phyloP scores from a whole-genome alignment of 2,329 filamentous ascomycete species.

The Didymosphaeria variabile region DNA sequence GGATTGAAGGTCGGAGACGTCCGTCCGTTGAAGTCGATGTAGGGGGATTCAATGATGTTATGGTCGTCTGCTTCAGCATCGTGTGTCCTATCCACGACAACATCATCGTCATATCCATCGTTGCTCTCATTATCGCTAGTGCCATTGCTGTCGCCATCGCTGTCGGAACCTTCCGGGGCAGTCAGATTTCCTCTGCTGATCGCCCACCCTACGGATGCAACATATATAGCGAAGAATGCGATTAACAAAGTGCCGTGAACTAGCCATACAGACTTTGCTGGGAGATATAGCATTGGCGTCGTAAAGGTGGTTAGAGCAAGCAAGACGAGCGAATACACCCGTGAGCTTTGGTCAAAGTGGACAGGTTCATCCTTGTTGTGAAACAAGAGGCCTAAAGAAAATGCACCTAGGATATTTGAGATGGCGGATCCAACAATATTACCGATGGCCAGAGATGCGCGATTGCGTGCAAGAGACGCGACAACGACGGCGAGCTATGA shows the following conservation, averaged over 20 bases:
- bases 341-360: slow-evolving; percentile 59
- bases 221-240: slow-evolving; percentile 55
- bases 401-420: slow-evolving; percentile 65
- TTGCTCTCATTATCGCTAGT: slow-evolving; percentile 32
- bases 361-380: slow-evolving; percentile 37
- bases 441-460: slow-evolving; percentile 60
- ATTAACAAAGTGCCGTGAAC: slow-evolving; percentile 53
- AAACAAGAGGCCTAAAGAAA: slow-evolving; percentile 62
- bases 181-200: slow-evolving; percentile 56
- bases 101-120: background rate
- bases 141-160: slow-evolving; percentile 39
- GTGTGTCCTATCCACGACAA: background rate
- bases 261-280: slow-evolving; percentile 40
- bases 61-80: background rate
- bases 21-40: background rate
- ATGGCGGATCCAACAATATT: slow-evolving; percentile 65
- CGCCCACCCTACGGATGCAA: slow-evolving; percentile 55
- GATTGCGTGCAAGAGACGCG: slow-evolving; percentile 57
- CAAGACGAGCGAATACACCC: slow-evolving; percentile 57
- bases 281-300: slow-evolving; percentile 45
- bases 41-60: background rate
- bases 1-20: background rate
- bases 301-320: slow-evolving; percentile 55
- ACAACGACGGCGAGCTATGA: slow-evolving; percentile 60
- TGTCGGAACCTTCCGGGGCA: slow-evolving; percentile 55